Evolutionary conservation across 2,329 filamentous ascomycete species (phyloP).

Genomic region (Ophiostoma montium): DNA sequence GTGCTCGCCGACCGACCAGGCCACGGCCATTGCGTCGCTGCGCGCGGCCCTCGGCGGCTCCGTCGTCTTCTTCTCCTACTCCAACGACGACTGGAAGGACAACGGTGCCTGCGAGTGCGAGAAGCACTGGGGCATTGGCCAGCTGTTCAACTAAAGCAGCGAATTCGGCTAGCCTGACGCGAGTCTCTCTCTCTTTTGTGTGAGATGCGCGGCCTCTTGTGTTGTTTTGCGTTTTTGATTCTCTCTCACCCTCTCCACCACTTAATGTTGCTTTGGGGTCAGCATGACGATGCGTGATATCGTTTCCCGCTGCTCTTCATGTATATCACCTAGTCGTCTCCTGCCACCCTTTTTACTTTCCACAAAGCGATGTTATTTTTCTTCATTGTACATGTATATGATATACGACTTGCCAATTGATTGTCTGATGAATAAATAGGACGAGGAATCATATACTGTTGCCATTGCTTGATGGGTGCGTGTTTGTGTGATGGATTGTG

Average conservation of each 20-base stretch:
- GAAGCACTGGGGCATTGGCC: slow-evolving; percentile 60
- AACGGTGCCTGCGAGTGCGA: slow-evolving; percentile 58
- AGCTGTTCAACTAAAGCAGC: slow-evolving; percentile 23
- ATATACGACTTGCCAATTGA: no score
- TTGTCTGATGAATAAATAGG: no score
- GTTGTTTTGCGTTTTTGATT: background rate
- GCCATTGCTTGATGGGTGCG: no score
- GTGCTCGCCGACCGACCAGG: slow-evolving; percentile 54
- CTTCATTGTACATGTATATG: slow-evolving; percentile 2
- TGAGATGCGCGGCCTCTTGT: no score
- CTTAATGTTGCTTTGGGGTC: no score
- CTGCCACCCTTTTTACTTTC: no score
- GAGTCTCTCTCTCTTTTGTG: no score
- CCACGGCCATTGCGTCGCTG: slow-evolving; percentile 57
- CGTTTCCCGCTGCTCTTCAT: no score
- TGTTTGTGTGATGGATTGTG: no score
- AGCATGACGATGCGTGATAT: no score
- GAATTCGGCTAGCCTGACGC: no score
- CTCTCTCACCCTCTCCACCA: no score
- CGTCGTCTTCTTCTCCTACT: slow-evolving; percentile 69
- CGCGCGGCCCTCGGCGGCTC: slow-evolving; percentile 48
- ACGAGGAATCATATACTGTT: background rate
- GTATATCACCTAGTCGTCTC: slow-evolving; percentile 18
- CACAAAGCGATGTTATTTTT: slow-evolving; percentile 12
- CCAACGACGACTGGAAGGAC: slow-evolving; percentile 71